Evolutionary conservation across 768 basidiomycete genomes (phyloP), one percentile per base, ranked within the genome.

Genomic region (Termitomyces sp.): DNA sequence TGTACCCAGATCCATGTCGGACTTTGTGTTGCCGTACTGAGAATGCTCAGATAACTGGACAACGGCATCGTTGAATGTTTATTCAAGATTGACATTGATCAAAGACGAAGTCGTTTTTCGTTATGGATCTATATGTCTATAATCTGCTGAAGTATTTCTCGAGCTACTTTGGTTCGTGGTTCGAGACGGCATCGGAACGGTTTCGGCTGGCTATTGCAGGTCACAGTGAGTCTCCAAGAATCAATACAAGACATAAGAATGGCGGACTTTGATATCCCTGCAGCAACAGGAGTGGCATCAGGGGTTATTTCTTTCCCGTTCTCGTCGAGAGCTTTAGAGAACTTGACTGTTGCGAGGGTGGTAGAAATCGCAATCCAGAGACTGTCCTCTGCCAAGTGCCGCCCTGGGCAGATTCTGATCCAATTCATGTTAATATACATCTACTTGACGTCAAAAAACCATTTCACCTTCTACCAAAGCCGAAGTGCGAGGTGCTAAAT

Each of bases 361-460:
- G 48, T 51, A 17, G 60, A 60, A 22, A 63, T 54, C 19, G 47
- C 57, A 40, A 63, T 61, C 62, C 68, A 70, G 19, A 75, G 15
- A 21, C 70, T 74, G 5, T 70, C 66, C 24, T 77, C 74, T 5
- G 75, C 78, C 37, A 80, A 59, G 43, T 73, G 53, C 26, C 67
- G 60, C 5, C 76, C 78, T 17, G 74, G 70, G 48, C 74, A 75
- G 10, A 67, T 48, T 44, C 62, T 63, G 34, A 26, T 26, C 22
- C 3, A 7, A n/a, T 40, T 5, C 28, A n/a, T 19, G 26, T 38
- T 9, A 54, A 12, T 32, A n/a, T 11, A n/a, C 17, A 45, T 22
- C 32, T 4, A 26, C 22, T 28, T 26, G 21, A 44, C 28, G n/a
- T 10, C 5, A 3, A 53, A n/a, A 38, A 24, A 8, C 12, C 14